These are phyloP conservation scores for Globisporangium abappressorium DNA, from an alignment of 352 stramenopile species.

Conservation along the genomic window DNA sequence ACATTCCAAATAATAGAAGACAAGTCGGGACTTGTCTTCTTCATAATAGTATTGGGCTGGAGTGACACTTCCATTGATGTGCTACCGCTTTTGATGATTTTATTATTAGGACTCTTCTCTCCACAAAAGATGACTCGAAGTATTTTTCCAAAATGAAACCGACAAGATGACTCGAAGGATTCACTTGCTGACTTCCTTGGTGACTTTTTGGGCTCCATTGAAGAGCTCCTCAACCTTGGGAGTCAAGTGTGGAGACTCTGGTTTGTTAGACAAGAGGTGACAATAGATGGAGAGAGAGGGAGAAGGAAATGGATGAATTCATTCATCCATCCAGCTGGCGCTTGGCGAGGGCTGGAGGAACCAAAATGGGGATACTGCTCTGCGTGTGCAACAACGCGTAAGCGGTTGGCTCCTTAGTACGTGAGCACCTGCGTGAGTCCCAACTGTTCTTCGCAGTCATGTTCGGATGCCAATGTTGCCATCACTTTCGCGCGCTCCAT, in stretches of 20 bases:
- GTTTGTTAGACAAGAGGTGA: not conserved
- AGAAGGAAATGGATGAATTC: not conserved
- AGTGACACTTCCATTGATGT: not conserved
- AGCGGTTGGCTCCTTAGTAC: not conserved
- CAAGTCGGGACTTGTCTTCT: not conserved
- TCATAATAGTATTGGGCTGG: not conserved
- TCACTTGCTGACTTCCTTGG: not conserved
- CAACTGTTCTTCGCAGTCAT: not conserved
- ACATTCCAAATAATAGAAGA: not conserved
- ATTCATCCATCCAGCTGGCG: not conserved
- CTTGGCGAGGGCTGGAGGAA: not conserved
- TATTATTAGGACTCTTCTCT: not conserved
- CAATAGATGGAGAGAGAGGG: not conserved
- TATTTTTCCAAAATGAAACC: no score
- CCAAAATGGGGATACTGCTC: not conserved
- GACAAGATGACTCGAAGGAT: not conserved
- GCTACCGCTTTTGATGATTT: not conserved
- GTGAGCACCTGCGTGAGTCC: not conserved
- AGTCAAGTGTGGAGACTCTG: not conserved
- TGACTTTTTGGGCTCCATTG: not conserved
- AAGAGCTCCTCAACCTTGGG: not conserved
- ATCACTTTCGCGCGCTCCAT: not conserved
- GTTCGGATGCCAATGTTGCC: not conserved
- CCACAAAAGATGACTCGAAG: not conserved
- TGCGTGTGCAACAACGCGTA: not conserved